phyloP scores from a whole-genome alignment of 768 basidiomycete species.

The Tephrocybe sp. region DNA sequence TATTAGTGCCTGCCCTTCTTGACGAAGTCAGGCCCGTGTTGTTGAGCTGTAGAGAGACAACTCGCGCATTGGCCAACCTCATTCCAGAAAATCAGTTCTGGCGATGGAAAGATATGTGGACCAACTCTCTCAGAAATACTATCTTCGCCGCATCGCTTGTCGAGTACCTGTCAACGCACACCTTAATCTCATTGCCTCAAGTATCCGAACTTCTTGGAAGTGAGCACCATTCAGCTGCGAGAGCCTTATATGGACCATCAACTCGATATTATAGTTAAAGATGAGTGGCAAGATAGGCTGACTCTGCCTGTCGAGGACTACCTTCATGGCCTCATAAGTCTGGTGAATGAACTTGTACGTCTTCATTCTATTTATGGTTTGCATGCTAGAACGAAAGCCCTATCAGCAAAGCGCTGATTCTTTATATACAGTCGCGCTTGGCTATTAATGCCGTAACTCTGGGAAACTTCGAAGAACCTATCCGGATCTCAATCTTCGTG shows the following conservation, averaged over 20 bases:
- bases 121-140: conserved; percentile 60
- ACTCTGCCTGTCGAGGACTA: conserved; percentile 73
- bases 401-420: neutral
- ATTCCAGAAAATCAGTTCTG: conserved; percentile 75
- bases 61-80: conserved; percentile 48
- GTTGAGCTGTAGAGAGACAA: conserved; percentile 49
- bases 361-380: neutral
- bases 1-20: conserved; percentile 57
- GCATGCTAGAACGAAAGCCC: neutral
- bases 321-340: conserved; percentile 71
- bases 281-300: conserved; percentile 68
- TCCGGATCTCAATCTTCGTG: conserved; percentile 75
- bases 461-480: conserved; percentile 75
- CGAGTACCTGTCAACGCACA: conserved; percentile 59
- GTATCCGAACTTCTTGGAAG: conserved; percentile 61
- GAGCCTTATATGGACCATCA: neutral
- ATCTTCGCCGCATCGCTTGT: conserved; percentile 66
- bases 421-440: conserved; percentile 57
- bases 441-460: conserved; percentile 82
- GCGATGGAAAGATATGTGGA: conserved; percentile 87
- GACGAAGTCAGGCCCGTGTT: conserved; percentile 55
- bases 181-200: conserved; percentile 53
- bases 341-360: conserved; percentile 79
- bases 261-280: conserved; percentile 57
- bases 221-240: conserved; percentile 33